Conservation (phyloP, 345 rosid genomes). For the Capsella bursapastoris region DNA sequence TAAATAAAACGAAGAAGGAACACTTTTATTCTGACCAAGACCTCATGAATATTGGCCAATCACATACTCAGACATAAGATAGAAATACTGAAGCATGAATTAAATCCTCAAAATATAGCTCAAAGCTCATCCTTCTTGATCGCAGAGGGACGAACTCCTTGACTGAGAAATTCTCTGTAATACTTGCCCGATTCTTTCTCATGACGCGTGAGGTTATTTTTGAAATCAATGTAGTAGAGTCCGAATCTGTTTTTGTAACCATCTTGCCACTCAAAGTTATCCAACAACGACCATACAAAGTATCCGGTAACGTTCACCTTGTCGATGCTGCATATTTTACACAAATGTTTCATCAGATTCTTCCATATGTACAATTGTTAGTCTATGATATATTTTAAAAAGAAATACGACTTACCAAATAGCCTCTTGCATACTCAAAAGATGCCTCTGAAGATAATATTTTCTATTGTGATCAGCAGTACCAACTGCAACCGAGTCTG, state of each 20-base stretch:
- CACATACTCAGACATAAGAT: not conserved
- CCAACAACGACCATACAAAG: conserved; percentile 56
- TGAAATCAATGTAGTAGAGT: conserved; percentile 47
- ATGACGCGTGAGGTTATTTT: conserved; percentile 48
- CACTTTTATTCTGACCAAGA: conserved; percentile 34
- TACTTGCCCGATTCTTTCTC: conserved; percentile 47
- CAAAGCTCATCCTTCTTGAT: conserved; percentile 32
- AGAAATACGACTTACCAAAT: conserved; percentile 26
- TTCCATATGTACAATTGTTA: not conserved
- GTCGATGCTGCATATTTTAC: conserved; percentile 25
- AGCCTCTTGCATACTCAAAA: conserved; percentile 33
- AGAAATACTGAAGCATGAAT: not conserved
- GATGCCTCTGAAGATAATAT: conserved; percentile 40
- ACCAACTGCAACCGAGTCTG: conserved; percentile 21
- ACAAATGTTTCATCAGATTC: not conserved
- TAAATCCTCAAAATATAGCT: not conserved
- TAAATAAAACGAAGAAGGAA: not conserved
- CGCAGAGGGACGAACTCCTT: conserved; percentile 23
- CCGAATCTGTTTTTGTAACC: conserved; percentile 50
- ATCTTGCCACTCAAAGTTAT: conserved; percentile 51
- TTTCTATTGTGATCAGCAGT: conserved; percentile 22
- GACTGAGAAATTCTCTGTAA: conserved; percentile 46
- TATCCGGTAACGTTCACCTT: conserved; percentile 50
- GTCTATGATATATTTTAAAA: not conserved
- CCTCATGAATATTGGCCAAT: conserved; percentile 15